Base-by-base conservation (phyloP, 2,329 filamentous ascomycete genomes). In the Celoporthe dispersa region DNA sequence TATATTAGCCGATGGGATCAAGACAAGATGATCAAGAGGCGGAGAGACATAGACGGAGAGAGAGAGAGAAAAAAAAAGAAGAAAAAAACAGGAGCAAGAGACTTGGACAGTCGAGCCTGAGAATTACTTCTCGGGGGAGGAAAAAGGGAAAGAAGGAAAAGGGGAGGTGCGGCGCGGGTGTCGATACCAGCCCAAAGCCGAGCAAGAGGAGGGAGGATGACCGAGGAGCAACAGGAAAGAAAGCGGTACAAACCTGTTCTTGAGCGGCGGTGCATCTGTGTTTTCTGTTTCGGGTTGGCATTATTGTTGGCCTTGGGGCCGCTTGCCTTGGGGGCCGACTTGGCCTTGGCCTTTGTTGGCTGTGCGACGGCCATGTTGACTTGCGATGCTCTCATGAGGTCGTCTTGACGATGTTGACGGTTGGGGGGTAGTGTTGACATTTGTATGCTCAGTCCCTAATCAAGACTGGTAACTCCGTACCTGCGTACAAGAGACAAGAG, bases 241-340 rank as follows among this genome's bases (percentile, higher is more conserved):
- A 73, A 70, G 53, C 60, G 59, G 68, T 62, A 88, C 91, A 78
- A 87, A 97, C 94, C 94, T 89, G 94, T 97, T 83, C 95, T 90
- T 81, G 95, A 98, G 78, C 95, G 90, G 80, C 94, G 91, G 82
- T 98, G 95, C 90, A 96, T 94, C 85, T 97, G 95, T 77, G 90
- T 84, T 82, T 92, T 91, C 78, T 88, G 84, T 83, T 92, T 93
- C 73, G 88, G 80, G 77, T 84, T 83, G 75, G 83, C 83, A 75
- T 79, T 79, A 75, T 76, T 84, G 78, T 75, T 81, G 73, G 83
- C 79, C 80, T 89, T 89, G 67, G 84, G 81, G 78, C 44, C 44
- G 78, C 75, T 81, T 73, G 83, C 79, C 80, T 89, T 89, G 67
- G 84, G 81, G 78, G 84, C 82, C 79, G 84, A 75, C 82, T 90